Evolutionary conservation across 2,329 filamentous ascomycete genomes (phyloP).

Genomic region (Penicillium sp.): DNA sequence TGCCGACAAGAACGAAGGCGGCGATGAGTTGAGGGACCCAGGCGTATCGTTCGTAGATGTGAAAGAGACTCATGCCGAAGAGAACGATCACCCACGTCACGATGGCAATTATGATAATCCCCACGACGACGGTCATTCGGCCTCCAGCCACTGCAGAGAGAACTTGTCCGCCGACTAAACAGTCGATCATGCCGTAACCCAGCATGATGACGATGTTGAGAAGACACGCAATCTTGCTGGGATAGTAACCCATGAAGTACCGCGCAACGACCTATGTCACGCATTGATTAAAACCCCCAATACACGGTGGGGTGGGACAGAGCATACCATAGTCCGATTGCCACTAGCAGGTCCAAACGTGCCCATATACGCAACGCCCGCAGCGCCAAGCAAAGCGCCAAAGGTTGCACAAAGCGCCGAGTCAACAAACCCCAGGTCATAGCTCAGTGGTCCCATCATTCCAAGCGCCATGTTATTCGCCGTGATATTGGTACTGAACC

Average conservation of each 20-base stretch:
- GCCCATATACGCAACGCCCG: slow-evolving; percentile 31
- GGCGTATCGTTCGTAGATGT: slow-evolving; percentile 33
- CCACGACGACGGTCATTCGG: slow-evolving; percentile 28
- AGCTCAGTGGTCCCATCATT: slow-evolving; percentile 34
- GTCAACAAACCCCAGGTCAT: slow-evolving; percentile 34
- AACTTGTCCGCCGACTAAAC: slow-evolving; percentile 34
- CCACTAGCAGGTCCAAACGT: slow-evolving; percentile 35
- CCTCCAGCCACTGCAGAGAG: slow-evolving; percentile 31
- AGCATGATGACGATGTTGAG: slow-evolving; percentile 37
- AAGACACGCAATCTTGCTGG: slow-evolving; percentile 31
- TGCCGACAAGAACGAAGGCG: slow-evolving; percentile 35
- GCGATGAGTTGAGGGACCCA: slow-evolving; percentile 36
- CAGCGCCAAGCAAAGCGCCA: slow-evolving; percentile 27
- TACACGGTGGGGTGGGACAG: background rate
- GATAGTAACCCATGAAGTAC: slow-evolving; percentile 38
- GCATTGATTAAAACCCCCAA: background rate
- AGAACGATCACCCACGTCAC: slow-evolving; percentile 25
- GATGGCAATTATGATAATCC: slow-evolving; percentile 27
- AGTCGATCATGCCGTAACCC: slow-evolving; percentile 36
- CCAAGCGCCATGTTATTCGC: slow-evolving; percentile 35
- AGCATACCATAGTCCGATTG: slow-evolving; percentile 34
- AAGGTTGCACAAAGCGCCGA: slow-evolving; percentile 28
- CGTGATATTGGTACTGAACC: slow-evolving; percentile 30
- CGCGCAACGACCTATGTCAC: slow-evolving; percentile 25
- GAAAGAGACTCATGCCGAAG: slow-evolving; percentile 33